Evolutionary conservation across 306 rosid genomes (phyloP).

Genomic region (Malus sylvestris): DNA sequence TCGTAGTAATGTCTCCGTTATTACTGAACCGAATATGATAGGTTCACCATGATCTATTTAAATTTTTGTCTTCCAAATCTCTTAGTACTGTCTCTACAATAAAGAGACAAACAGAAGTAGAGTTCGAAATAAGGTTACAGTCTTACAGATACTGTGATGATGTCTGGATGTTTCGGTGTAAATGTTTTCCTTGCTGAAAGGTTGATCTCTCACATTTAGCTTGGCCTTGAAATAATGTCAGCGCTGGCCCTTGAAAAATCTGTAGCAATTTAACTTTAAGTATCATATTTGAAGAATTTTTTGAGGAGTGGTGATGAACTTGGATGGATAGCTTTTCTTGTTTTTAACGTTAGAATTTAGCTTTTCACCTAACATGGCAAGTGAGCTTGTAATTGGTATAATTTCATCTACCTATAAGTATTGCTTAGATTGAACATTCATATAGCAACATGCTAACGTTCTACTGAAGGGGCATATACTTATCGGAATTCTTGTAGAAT

Average conservation of each 20-base stretch:
- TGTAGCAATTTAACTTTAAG: not conserved
- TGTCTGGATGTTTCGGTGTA: not conserved
- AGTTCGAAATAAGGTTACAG: not conserved
- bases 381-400: not conserved
- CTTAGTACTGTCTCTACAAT: not conserved
- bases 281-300: not conserved
- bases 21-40: not conserved
- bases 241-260: not conserved
- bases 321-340: not conserved
- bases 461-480: not conserved
- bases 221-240: not conserved
- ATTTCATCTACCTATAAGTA: not conserved
- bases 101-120: not conserved
- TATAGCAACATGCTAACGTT: not conserved
- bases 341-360: not conserved
- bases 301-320: not conserved
- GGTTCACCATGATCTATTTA: not conserved
- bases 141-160: not conserved
- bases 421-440: not conserved
- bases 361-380: not conserved
- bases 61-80: not conserved
- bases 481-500: not conserved
- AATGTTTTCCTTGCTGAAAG: not conserved
- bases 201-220: not conserved
- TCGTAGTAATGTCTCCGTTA: not conserved